Conservation (phyloP, 202 grass and related monocot species). For the Zizania palustris region DNA sequence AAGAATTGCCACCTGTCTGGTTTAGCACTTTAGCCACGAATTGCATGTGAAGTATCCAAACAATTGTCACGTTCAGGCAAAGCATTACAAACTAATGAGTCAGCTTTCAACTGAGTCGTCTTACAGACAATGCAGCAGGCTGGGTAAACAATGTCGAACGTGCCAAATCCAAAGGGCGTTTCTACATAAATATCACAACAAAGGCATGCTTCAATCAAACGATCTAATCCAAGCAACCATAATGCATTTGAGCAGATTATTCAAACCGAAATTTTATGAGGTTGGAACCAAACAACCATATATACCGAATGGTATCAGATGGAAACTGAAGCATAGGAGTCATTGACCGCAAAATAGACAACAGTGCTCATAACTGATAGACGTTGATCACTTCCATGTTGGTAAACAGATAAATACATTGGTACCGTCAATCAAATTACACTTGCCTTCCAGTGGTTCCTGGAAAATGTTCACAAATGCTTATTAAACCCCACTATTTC, state of each 20-base stretch:
- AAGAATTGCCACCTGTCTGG: constrained; percentile 12
- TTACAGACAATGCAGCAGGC: not conserved
- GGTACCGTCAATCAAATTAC: constrained; percentile 29
- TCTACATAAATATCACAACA: not conserved
- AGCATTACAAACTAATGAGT: constrained; percentile 13
- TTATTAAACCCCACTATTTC: constrained; percentile 22
- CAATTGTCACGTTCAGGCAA: constrained; percentile 39
- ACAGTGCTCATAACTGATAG: constrained; percentile 2
- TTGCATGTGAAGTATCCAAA: constrained; percentile 17
- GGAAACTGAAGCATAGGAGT: not conserved
- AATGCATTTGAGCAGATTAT: not conserved
- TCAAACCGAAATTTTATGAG: not conserved
- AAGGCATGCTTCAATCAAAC: not conserved
- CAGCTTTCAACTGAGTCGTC: constrained; percentile 5
- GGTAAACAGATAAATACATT: constrained; percentile 36
- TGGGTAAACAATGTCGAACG: not conserved
- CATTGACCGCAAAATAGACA: not conserved
- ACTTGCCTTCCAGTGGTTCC: constrained; percentile 41
- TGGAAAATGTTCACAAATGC: constrained; percentile 36
- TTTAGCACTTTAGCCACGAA: not conserved
- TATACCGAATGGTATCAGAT: not conserved
- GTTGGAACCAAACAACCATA: not conserved
- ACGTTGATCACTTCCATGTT: constrained; percentile 38
- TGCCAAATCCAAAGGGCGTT: not conserved
- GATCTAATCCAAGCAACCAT: not conserved